Evolutionary conservation across 2,329 filamentous ascomycete species (phyloP), one percentile per base, ranked within the genome.

Genomic region (Penicillium hordei): DNA sequence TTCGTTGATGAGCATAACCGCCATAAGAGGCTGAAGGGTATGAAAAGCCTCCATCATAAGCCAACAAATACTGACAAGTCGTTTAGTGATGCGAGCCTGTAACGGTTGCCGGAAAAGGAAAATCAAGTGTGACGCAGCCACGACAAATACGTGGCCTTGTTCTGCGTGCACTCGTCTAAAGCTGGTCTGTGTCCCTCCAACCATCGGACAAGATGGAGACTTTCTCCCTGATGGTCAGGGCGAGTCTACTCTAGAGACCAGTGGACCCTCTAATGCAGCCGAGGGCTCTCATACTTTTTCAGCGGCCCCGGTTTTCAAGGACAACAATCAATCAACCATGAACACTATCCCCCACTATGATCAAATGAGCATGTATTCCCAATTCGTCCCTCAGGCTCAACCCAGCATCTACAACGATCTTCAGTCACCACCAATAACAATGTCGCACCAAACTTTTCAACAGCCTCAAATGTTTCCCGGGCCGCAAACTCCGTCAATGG

Each of bases 1-100:
- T 97, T 97, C 72, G 94, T 97, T 57, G 93, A 97, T 76, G 93
- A 97, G 76, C 94, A 97, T 77, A 97, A 97, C 79, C 89, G 94
- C 63, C 94, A 97, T 78, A 97, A 97, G 78, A 86, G 93, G 68
- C 81, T 97, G 62, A 97, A 97, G 83, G 91, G 91, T 94, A 84
- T 60, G 74, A 42, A 42, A 50, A 49, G 13, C 15, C 44, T 34
- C 51, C 19, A 19, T 25, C 25, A 48, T 45, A 52, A 59, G 44
- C 50, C 12, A 31, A 21, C 15, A 36, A 17, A 63, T 49, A 62
- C 52, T 57, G 43, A 64, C 64, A 51, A 42, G 57, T 27, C 27
- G 57, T 51, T 55, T 62, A 95, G 93, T 97, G 52, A 97, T 96
- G 92, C 88, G 94, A 80, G 94, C 93, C 56, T 97, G 93, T 75